These are phyloP conservation scores for Usnea hakonensis DNA, from an alignment of 495 filamentous ascomycete species.

Conservation along the genomic window DNA sequence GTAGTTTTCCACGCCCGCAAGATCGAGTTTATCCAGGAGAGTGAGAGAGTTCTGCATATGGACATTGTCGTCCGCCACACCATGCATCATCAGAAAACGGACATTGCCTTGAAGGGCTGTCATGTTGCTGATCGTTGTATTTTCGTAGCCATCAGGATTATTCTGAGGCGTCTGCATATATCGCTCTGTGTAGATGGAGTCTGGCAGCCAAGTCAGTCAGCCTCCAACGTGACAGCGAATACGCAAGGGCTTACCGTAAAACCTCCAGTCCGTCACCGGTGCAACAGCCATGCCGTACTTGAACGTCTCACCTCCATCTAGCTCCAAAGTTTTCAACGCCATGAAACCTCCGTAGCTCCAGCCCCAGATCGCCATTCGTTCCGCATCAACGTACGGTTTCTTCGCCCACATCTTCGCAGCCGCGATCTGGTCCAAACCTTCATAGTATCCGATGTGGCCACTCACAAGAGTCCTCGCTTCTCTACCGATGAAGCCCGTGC, in stretches of 20 bases:
- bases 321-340: slow-evolving; percentile 91
- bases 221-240: not conserved
- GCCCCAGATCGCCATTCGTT: slow-evolving; percentile 88
- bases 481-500: slow-evolving; percentile 85
- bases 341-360: slow-evolving; percentile 98
- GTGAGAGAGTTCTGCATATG: slow-evolving; percentile 89
- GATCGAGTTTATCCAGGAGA: slow-evolving; percentile 77
- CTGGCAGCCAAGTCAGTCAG: slow-evolving; percentile 31
- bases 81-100: slow-evolving; percentile 90
- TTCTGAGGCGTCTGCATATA: slow-evolving; percentile 90
- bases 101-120: slow-evolving; percentile 62
- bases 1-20: slow-evolving; percentile 83
- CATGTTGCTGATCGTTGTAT: slow-evolving; percentile 63
- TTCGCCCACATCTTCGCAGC: slow-evolving; percentile 77
- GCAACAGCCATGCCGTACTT: slow-evolving; percentile 96
- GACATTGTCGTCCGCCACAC: slow-evolving; percentile 91
- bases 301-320: slow-evolving; percentile 83
- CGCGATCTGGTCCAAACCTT: slow-evolving; percentile 84
- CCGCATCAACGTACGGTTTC: slow-evolving; percentile 76
- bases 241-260: slow-evolving; percentile 51
- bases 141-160: slow-evolving; percentile 70
- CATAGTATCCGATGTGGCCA: slow-evolving; percentile 75
- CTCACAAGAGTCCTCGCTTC: slow-evolving; percentile 73
- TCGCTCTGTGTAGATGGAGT: slow-evolving; percentile 90
- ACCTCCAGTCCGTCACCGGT: slow-evolving; percentile 94